phyloP scores from a whole-genome alignment of 2,329 filamentous ascomycete genomes.

The Dactylonectria estremocensis region DNA sequence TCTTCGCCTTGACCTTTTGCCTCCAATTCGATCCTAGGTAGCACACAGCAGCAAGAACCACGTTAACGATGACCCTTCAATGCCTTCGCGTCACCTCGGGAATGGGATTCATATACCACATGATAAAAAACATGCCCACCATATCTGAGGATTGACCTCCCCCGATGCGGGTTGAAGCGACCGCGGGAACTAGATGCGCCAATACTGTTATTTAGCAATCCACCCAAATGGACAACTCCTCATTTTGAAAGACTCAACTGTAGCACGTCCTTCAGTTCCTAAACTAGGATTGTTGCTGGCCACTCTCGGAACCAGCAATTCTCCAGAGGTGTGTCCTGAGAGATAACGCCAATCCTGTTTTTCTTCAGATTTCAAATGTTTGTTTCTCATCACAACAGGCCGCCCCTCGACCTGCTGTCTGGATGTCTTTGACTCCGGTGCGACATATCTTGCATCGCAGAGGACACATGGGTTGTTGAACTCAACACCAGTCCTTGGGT shows the following conservation, averaged over 20 bases:
- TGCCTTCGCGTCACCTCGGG: no score
- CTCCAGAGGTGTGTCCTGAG: neutral
- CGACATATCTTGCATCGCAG: neutral
- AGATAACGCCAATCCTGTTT: slow-evolving; percentile 7
- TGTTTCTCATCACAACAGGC: neutral
- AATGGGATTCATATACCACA: neutral
- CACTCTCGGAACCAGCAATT: slow-evolving; percentile 2
- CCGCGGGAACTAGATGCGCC: neutral
- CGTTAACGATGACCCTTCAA: no score
- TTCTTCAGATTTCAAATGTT: neutral
- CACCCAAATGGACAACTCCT: neutral
- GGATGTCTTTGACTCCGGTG: neutral
- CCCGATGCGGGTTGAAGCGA: neutral
- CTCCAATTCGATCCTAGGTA: no score
- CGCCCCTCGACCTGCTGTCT: neutral
- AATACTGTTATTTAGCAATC: neutral
- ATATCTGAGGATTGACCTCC: neutral
- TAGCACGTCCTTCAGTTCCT: rapidly evolving
- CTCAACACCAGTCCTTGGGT: neutral
- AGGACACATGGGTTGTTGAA: neutral
- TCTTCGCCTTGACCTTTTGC: no score
- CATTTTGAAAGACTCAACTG: neutral
- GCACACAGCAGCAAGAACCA: no score
- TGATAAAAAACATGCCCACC: neutral
- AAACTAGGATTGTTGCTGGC: neutral